Evolutionary conservation across 768 basidiomycete species (phyloP).

Genomic region (Lanmaoa pseudosensibilis): DNA sequence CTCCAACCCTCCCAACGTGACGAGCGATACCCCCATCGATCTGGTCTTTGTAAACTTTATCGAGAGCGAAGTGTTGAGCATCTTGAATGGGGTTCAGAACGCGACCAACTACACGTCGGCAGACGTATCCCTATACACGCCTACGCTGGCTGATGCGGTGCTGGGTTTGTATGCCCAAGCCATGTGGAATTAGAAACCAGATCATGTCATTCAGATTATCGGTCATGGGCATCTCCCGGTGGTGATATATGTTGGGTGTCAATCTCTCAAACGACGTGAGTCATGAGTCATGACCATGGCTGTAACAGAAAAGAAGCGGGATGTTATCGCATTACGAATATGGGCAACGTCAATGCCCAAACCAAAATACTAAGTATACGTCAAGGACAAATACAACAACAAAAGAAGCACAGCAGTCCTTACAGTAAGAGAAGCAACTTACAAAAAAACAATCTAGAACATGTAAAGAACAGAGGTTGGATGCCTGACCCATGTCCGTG

Average conservation of each 20-base stretch:
- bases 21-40: conserved; percentile 56
- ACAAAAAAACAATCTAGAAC: neutral
- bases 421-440: conserved; percentile 20
- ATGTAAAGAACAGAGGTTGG: neutral
- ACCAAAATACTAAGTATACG: neutral
- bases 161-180: conserved; percentile 42
- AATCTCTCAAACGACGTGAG: neutral
- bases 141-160: conserved; percentile 39
- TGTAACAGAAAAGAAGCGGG: too few relatives aligned
- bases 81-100: conserved; percentile 57
- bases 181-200: conserved; percentile 29
- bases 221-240: neutral
- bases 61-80: conserved; percentile 45
- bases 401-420: too few relatives aligned
- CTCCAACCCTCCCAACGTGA: conserved; percentile 51
- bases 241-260: neutral
- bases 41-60: conserved; percentile 79
- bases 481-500: neutral
- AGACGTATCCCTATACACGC: conserved; percentile 58
- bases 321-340: too few relatives aligned
- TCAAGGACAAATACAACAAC: neutral
- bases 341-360: neutral
- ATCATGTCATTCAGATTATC: neutral
- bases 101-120: conserved; percentile 46
- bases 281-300: too few relatives aligned